Evolutionary conservation across 495 filamentous ascomycete species (phyloP), one percentile per base, ranked within the genome.

Genomic region (Sordaria brevicollis): DNA sequence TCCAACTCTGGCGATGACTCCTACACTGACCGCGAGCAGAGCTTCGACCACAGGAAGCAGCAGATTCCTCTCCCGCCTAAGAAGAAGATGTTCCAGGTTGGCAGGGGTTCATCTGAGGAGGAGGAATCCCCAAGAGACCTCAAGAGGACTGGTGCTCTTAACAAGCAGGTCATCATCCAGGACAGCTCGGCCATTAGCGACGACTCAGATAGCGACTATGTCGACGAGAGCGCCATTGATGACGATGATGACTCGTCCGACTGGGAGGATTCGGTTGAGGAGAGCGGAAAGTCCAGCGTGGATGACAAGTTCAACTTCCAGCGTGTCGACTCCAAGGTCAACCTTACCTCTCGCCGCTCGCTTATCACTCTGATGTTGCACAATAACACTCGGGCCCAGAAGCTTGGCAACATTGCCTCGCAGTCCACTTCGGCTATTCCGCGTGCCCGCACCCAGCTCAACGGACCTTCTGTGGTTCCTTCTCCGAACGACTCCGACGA

Each of bases 221-320:
- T 92, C 35, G 91, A 90, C 71, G 92, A 95, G 78, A 92, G 91
- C 73, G 91, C 91, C 31, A 93, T 93, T 65, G 93, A 96, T 68
- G 93, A 97, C 67, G 91, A 93, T 49, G 94, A 96, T 54, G 92
- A 93, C 65, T 91, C 90, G 33, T 92, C 85, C 2, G 91, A 95
- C 69, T 96, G 93, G 93, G 93, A 96, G 77, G 94, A 97, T 73
- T 95, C 93, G 8, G 87, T 90, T n/a, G 93, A 93, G 36, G 91
- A 96, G 70, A 96, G 89, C 74, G 92, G 88, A 29, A 89, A 88
- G 67, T 91, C 92, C 0, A 94, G 90, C 75, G 84, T 92, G 31
- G 91, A 94, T 68, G 92, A 95, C 21, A 89, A 87, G 70, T 82
- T 88, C 67, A 82, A 92, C 72, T 98, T 98, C 84, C 88, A 92